Evolutionary conservation across 345 rosid species (phyloP), one percentile per base, ranked within the genome.

Genomic region (Ceriops decandra): DNA sequence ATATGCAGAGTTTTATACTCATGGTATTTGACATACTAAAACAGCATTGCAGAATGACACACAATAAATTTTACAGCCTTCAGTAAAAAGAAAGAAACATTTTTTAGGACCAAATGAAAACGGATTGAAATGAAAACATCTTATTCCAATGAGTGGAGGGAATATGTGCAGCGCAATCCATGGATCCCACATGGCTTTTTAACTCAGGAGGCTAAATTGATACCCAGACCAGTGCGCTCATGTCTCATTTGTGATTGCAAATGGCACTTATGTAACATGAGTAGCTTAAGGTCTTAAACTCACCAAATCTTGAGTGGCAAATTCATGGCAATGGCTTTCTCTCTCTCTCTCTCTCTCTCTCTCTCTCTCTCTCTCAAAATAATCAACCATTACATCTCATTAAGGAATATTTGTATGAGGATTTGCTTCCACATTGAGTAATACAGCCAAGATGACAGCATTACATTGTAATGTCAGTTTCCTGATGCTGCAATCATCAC

Each of bases 1-100:
- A 63, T 42, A 63, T 27, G 54, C 51, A 28, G 32, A 74, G 64
- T 46, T 51, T 19, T 52, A 58, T 15, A 10, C 51, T 65, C 60
- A 62, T 15, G 7, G 65, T 47, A 59, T 28, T 58, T 33, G 72
- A 38, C 35, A 70, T 17, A 24, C 62, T 28, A 19, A 46, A 53
- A 22, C 22, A 61, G 5, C 21, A 10, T 26, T 52, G 62, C 46
- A 63, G n/a, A 46, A 28, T 6, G 30, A 60, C 19, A 58, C 11
- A 16, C 19, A 53, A 64, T 32, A 15, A 47, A 56, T 51, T 31
- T 21, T 20, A 47, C n/a, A 24, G 26, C 51, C 27, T 21, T 28
- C 11, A 24, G n/a, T 13, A 22, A 35, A 16, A 15, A n/a, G 26
- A 8, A 8, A 24, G 4, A n/a, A 38, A 3, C 51, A 6, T 46